Base-by-base conservation (phyloP, 306 rosid species). In the Urtica urens region DNA sequence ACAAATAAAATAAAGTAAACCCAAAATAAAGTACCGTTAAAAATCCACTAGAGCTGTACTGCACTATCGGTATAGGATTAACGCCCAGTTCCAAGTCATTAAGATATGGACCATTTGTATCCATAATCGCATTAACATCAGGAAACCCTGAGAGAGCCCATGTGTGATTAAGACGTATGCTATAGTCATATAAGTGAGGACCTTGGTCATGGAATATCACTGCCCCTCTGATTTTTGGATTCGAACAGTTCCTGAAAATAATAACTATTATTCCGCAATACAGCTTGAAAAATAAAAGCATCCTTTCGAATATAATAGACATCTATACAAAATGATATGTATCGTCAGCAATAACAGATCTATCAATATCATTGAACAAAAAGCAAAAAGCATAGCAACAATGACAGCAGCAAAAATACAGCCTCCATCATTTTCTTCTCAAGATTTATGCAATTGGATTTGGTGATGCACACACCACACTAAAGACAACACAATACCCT, bases 81-180 rank as follows among this genome's bases (percentile, higher is more conserved):
- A 71, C 76, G 23, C 95, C 93, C 68, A 81, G 67, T 40, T 81
- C 84, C 93, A 88, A 68, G 72, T 88, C 97, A 62, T 81, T 69
- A 30, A 88, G 78, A 72, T 69, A 88, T 51, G 97, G 90, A 33
- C 97, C 97, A 72, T 77, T 88, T 27, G 78, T 76, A 50, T 88
- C 97, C 97, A 88, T 88, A 72, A 88, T 88, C 55, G 93, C 63
- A 59, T 64, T 84, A 60, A 84, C 84, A 66, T 88, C 77, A 31
- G 95, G 97, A 71, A 88, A 88, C 68, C 97, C 97, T 0, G 93
- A 78, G 84, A 88, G 79, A 68, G 97, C 97, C 97, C 97, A 88
- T 4, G 97, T 74, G 64, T 88, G 97, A 68, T 84, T 84, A 58
- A 88, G 97, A 49, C 95, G 93, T 61, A 84, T 84, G 69, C 97